A percentile compares a stretch with the other conserved stretches of the same genome.
Conservation (phyloP, 495 filamentous ascomycete species). For the Penicillium odoratum region DNA sequence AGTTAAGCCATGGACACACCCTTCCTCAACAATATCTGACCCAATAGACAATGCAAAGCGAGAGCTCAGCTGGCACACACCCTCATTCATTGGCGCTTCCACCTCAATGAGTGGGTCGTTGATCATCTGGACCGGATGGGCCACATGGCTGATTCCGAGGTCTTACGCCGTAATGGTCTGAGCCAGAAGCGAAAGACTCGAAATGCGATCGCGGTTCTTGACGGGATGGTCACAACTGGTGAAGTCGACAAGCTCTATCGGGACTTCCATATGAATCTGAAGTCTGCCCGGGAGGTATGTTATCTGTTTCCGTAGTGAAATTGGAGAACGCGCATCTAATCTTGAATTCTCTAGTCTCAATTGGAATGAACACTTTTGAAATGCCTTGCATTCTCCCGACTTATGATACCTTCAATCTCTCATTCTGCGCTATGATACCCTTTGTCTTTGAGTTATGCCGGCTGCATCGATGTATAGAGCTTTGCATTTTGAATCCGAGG, state of each 20-base stretch:
- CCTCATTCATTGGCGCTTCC: conserved; percentile 73
- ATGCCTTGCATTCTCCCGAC: not conserved
- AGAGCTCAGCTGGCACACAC: conserved; percentile 71
- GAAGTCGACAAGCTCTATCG: conserved; percentile 58
- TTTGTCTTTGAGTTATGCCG: not conserved
- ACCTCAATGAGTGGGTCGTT: conserved; percentile 69
- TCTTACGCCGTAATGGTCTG: conserved; percentile 55
- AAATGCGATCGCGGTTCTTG: conserved; percentile 56
- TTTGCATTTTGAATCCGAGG: not conserved
- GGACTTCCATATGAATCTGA: conserved; percentile 59
- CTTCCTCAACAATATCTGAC: not conserved
- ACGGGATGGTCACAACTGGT: conserved; percentile 55
- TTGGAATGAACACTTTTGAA: not conserved
- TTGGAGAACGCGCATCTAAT: not conserved
- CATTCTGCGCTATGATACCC: not conserved
- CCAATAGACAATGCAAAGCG: conserved; percentile 57
- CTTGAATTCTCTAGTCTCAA: not conserved
- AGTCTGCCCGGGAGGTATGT: conserved; percentile 48
- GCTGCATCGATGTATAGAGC: not conserved
- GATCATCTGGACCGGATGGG: conserved; percentile 58
- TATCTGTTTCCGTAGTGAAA: not conserved
- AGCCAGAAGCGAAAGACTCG: conserved; percentile 52
- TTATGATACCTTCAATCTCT: not conserved
- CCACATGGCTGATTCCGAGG: conserved; percentile 49
- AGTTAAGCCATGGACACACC: conserved; percentile 9